Percentiles rank a stretch among this genome's conserved stretches.
These are phyloP conservation scores for Xylariales sp. DNA, from an alignment of 2,329 filamentous ascomycete genomes.

Conservation along the genomic window DNA sequence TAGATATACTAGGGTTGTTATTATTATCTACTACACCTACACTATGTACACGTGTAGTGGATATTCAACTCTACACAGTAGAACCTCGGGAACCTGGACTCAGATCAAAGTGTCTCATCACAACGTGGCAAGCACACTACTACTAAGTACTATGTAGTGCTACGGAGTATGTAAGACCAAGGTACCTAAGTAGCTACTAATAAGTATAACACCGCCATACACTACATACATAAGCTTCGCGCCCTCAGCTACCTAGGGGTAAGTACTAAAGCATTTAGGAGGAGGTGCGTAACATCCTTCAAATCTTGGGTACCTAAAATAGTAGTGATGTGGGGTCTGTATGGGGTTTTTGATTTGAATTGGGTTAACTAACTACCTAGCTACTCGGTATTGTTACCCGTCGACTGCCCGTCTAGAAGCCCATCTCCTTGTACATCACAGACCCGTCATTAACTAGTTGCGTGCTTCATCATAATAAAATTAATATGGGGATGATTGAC, in stretches of 20 bases:
- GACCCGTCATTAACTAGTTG: too few species aligned
- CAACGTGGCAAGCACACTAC: constrained; percentile 4
- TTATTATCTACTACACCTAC: not conserved
- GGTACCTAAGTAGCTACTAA: too few species aligned
- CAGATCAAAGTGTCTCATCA: constrained; percentile 12
- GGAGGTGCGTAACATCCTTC: constrained; percentile 27
- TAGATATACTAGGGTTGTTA: not conserved
- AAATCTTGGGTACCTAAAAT: not conserved
- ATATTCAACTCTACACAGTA: constrained; percentile 2
- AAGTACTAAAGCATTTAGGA: constrained; percentile 1
- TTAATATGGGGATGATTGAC: too few species aligned
- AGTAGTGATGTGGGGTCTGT: not conserved
- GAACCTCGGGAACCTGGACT: not conserved
- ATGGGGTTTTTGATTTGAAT: too few species aligned
- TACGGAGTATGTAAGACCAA: not conserved
- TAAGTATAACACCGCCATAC: too few species aligned
- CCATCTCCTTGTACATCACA: too few species aligned
- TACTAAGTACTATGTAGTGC: not conserved
- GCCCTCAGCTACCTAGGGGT: not conserved
- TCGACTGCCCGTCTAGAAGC: too few species aligned
- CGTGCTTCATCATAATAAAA: too few species aligned
- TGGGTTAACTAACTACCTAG: too few species aligned
- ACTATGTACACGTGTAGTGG: not conserved
- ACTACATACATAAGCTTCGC: not conserved
- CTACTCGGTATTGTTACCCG: too few species aligned